Conservation (phyloP, 176 grass and related monocot genomes). For the Rhynchospora pubera region DNA sequence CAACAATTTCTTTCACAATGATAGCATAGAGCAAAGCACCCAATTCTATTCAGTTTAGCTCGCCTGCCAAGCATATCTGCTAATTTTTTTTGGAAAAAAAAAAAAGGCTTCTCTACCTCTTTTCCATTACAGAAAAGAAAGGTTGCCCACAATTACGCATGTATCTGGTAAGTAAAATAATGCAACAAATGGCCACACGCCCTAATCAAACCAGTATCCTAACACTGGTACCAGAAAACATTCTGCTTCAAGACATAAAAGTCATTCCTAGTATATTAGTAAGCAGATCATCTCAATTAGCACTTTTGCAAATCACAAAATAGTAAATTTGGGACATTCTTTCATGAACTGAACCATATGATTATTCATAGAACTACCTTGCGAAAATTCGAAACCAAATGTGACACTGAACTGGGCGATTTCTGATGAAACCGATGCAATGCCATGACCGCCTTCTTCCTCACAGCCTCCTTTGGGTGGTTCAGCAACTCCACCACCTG, state of each 20-base stretch:
- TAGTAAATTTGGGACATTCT: not conserved
- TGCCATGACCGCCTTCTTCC: constrained; percentile 98
- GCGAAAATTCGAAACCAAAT: constrained; percentile 91
- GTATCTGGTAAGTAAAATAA: no score
- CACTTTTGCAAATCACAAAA: not conserved
- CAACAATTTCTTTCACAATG: not conserved
- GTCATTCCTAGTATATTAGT: not conserved
- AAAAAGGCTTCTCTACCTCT: not conserved
- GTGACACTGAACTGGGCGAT: constrained; percentile 66
- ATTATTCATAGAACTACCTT: constrained; percentile 46
- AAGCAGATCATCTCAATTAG: not conserved
- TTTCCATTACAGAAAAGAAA: no score
- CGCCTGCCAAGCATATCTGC: not conserved
- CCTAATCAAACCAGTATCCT: no score
- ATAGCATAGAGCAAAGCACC: not conserved
- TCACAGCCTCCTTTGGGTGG: constrained; percentile 81
- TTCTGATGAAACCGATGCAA: constrained; percentile 96
- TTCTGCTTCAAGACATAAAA: not conserved
- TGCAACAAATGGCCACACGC: no score
- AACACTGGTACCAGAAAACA: no score
- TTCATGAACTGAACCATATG: not conserved
- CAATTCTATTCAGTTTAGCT: not conserved
- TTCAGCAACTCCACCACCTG: constrained; percentile 86
- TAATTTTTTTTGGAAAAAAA: not conserved
- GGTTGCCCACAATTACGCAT: no score